A percentile compares a stretch with the other conserved stretches of the same genome.
phyloP scores from a whole-genome alignment of 2,329 filamentous ascomycete species.

The Aspergillus sp. region DNA sequence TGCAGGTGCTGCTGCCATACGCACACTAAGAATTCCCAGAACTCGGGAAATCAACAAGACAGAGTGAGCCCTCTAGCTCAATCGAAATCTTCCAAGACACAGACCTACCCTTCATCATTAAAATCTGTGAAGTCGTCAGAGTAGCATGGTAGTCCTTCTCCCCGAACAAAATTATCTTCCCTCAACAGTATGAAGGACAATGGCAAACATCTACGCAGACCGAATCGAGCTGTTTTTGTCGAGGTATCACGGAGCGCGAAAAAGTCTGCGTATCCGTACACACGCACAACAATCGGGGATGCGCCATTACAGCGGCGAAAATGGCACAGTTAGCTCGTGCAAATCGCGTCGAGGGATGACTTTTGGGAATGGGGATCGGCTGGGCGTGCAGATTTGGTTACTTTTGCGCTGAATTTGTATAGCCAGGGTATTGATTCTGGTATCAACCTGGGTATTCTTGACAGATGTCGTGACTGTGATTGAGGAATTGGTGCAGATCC shows the following conservation, averaged over 20 bases:
- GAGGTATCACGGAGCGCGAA: conserved; percentile 72
- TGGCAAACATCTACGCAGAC: conserved; percentile 92
- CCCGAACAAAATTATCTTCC: conserved; percentile 72
- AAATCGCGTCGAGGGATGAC: conserved; percentile 84
- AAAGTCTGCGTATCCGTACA: conserved; percentile 86
- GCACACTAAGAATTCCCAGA: too few relatives aligned
- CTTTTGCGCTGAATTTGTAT: conserved; percentile 90
- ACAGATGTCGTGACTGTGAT: conserved; percentile 76
- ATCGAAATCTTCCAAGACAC: conserved; percentile 85
- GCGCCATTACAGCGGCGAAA: conserved; percentile 84
- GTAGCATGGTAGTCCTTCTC: conserved; percentile 81
- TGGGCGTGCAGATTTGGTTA: conserved; percentile 91
- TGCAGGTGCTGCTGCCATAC: conserved; percentile 90
- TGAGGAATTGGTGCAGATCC: conserved; percentile 89
- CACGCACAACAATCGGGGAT: conserved; percentile 90
- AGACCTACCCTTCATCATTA: conserved; percentile 69
- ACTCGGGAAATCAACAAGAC: conserved; percentile 47
- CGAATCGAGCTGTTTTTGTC: conserved; percentile 96
- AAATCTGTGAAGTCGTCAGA: conserved; percentile 89
- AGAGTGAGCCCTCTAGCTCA: too few relatives aligned
- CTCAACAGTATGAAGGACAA: conserved; percentile 90
- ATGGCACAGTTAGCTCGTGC: conserved; percentile 94
- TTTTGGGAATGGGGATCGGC: conserved; percentile 98
- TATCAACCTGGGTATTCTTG: conserved; percentile 87
- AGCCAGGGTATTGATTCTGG: conserved; percentile 81